Evolutionary conservation across 495 filamentous ascomycete genomes (phyloP).

Genomic region (Penicillium pulvis): DNA sequence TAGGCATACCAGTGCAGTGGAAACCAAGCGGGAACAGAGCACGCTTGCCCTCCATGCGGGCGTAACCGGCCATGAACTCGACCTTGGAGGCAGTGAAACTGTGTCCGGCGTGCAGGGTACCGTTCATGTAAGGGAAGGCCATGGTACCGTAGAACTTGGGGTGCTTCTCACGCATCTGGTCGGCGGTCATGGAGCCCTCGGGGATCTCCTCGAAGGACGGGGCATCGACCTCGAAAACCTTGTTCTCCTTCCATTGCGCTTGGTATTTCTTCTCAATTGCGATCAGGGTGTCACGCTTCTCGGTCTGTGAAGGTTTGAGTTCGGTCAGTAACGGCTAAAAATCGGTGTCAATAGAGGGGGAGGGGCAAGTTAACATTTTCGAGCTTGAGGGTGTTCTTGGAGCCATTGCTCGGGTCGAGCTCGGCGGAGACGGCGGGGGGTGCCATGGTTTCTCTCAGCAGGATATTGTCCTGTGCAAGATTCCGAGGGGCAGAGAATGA

Average conservation of each 20-base stretch:
- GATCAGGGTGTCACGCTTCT: slow-evolving; percentile 88
- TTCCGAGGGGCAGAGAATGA: slow-evolving; percentile 25
- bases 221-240: slow-evolving; percentile 82
- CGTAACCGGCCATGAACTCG: slow-evolving; percentile 83
- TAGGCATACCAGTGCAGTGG: slow-evolving; percentile 97
- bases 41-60: slow-evolving; percentile 86
- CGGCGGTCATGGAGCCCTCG: slow-evolving; percentile 64
- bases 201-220: slow-evolving; percentile 76
- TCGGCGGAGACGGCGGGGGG: slow-evolving; percentile 56
- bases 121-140: slow-evolving; percentile 97
- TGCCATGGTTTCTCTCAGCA: slow-evolving; percentile 47
- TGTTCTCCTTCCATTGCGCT: slow-evolving; percentile 73
- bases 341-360: slow-evolving; percentile 26
- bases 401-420: slow-evolving; percentile 61
- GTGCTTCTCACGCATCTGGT: slow-evolving; percentile 72
- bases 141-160: slow-evolving; percentile 95
- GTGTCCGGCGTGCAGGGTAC: slow-evolving; percentile 89
- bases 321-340: slow-evolving; percentile 23
- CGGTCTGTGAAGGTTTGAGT: slow-evolving; percentile 58
- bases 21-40: slow-evolving; percentile 88
- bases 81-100: slow-evolving; percentile 87
- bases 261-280: slow-evolving; percentile 93
- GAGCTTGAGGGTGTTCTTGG: slow-evolving; percentile 70
- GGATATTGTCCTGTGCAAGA: slow-evolving; percentile 31
- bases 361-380: slow-evolving; percentile 60